Percentiles rank a stretch among this genome's conserved stretches.
Conservation (phyloP, 2,329 filamentous ascomycete species). For the Colletotrichum somersetense region DNA sequence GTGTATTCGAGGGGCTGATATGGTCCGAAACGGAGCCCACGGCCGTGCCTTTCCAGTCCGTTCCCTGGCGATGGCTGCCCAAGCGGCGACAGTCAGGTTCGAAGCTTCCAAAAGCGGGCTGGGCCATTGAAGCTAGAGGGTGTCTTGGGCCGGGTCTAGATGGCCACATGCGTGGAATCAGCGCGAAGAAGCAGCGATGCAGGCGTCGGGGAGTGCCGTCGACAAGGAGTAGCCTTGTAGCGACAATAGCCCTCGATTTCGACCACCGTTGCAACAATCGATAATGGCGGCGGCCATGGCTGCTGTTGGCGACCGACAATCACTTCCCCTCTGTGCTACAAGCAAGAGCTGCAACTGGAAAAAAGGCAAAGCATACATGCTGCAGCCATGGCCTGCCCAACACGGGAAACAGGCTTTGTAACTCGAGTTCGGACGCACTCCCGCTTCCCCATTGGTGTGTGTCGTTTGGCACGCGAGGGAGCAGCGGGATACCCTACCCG, state of each 20-base stretch:
- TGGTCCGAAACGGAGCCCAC: conserved; percentile 9
- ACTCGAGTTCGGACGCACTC: conserved; percentile 17
- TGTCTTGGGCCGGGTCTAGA: conserved; percentile 33
- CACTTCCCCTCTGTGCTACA: not conserved
- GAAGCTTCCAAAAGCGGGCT: conserved; percentile 30
- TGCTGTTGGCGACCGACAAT: conserved; percentile 29
- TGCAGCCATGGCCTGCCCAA: conserved; percentile 13
- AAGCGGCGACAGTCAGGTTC: conserved; percentile 41
- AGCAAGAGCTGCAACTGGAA: too few relatives aligned
- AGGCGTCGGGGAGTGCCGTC: conserved; percentile 11
- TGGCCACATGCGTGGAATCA: conserved; percentile 33
- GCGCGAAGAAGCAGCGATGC: conserved; percentile 33
- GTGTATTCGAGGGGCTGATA: conserved; percentile 1
- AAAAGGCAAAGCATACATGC: not conserved
- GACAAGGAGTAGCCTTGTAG: conserved; percentile 40
- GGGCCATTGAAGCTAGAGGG: conserved; percentile 6
- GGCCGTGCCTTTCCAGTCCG: conserved; percentile 4
- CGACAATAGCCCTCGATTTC: conserved; percentile 19
- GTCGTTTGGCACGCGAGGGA: conserved; percentile 18
- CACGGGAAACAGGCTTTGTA: conserved; percentile 39
- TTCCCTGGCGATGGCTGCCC: conserved; percentile 35
- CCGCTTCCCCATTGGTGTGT: conserved; percentile 34
- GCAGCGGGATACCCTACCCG: conserved; percentile 10
- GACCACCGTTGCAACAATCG: conserved; percentile 7
- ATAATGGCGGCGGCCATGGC: conserved; percentile 23